A percentile compares a stretch with the other conserved stretches of the same genome.
Evolutionary conservation across 2,329 filamentous ascomycete species (phyloP).

Genomic region (Alternaria ethzedia): DNA sequence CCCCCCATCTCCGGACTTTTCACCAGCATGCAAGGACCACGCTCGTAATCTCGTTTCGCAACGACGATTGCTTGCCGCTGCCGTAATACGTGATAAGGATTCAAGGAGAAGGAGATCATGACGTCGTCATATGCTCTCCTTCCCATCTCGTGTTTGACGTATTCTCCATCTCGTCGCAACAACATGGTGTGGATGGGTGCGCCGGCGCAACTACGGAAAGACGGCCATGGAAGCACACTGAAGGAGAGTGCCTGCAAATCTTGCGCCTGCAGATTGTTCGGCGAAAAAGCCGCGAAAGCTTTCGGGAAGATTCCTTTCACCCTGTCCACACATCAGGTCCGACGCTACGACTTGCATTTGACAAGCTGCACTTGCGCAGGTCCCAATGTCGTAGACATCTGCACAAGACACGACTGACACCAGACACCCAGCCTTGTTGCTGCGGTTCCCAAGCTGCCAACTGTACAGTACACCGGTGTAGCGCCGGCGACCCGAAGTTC

Average conservation of each 20-base stretch:
- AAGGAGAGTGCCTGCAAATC: not conserved
- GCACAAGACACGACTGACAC: not conserved
- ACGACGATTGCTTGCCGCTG: not conserved
- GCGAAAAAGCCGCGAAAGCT: not conserved
- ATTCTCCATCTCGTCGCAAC: not conserved
- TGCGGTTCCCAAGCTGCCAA: not conserved
- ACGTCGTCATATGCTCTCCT: not conserved
- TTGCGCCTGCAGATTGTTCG: not conserved
- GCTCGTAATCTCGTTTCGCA: conserved; percentile 10
- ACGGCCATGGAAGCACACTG: not conserved
- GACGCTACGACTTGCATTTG: not conserved
- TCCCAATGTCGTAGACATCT: not conserved
- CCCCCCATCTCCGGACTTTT: conserved; percentile 8
- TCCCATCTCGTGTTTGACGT: not conserved
- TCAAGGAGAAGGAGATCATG: conserved; percentile 6
- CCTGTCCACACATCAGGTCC: not conserved
- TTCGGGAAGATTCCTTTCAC: not conserved
- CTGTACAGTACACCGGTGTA: not conserved
- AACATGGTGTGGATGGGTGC: not conserved
- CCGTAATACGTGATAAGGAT: conserved; percentile 10
- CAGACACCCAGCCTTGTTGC: not conserved
- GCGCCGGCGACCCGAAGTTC: not conserved
- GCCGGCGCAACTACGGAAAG: not conserved
- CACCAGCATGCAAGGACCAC: conserved; percentile 2
- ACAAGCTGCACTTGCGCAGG: not conserved